Base-by-base conservation (phyloP, 768 basidiomycete genomes). In the Mycena chlorophos region DNA sequence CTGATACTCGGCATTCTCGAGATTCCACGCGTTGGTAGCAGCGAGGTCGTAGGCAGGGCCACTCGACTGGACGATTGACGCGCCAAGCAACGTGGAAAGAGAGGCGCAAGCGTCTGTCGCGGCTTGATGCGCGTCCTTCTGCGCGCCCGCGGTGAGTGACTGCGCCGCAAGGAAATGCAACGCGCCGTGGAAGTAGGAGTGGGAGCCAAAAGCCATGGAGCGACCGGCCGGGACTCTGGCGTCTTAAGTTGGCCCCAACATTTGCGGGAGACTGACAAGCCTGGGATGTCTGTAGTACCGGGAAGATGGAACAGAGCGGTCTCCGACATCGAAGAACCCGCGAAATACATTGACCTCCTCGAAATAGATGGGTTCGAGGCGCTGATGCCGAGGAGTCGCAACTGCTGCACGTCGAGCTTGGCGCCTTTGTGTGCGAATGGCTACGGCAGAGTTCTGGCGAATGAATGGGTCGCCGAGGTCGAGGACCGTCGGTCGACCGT, bases 21-120 rank as follows among this genome's bases (percentile, higher is more conserved):
- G 51, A 55, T 64, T 66, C 63, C 61, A 61, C 2, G 62, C 52
- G 31, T 52, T 43, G 13, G 45, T 55, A 1, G 52, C 59, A 20
- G 52, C 52, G 19, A 20, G 34, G 4, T 59, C 52, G 40, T 63
- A 57, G 6, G 16, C 26, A 5, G 45, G 3, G 27, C 60, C 60
- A 0, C 49, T 54, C 8, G 55, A 51, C 29, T 54, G 47, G 17
- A 61, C 55, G 22, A 61, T 29, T 22, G 60, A n/a, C 17, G 42
- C 14, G 4, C 55, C 55, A 10, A 61, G 56, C 4, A 19, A 27
- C n/a, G 13, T 4, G 23, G 39, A 39, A 6, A 61, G 56, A 27
- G 54, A 30, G 19, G 26, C 20, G 43, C 60, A 61, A 26, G 60
- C 55, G n/a, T 19, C n/a, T 10, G 14, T 42, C 4, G 60, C 60